These are phyloP conservation scores for Tylopilus subfusipes DNA, from an alignment of 768 basidiomycete genomes.

Conservation along the genomic window DNA sequence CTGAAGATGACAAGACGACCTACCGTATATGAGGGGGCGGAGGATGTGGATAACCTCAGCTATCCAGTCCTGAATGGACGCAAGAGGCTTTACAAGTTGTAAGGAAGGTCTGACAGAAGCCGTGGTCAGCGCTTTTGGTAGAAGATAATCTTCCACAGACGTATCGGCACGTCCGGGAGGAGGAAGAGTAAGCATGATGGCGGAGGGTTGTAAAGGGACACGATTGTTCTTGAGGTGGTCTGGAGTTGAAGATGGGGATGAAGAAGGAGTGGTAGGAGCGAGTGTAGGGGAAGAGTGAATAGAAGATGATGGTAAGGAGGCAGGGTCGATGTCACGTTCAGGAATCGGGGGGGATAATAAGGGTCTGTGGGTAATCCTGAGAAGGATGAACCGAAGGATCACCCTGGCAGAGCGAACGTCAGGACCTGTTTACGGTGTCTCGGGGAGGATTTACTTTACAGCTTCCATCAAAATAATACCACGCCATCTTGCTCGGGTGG, in stretches of 20 bases:
- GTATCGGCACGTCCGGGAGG: slow-evolving; percentile 49
- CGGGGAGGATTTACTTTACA: slow-evolving; percentile 63
- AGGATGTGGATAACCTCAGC: slow-evolving; percentile 69
- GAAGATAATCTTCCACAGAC: slow-evolving; percentile 73
- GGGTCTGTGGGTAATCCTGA: slow-evolving; percentile 75
- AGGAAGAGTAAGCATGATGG: slow-evolving; percentile 49
- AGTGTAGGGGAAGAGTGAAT: slow-evolving; percentile 57
- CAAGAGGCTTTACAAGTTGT: slow-evolving; percentile 58
- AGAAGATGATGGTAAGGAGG: slow-evolving; percentile 53
- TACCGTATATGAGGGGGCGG: slow-evolving; percentile 77
- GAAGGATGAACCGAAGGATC: slow-evolving; percentile 64
- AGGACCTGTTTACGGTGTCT: not conserved
- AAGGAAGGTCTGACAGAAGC: slow-evolving; percentile 69
- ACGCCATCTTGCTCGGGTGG: slow-evolving; percentile 66
- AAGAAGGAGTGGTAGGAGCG: slow-evolving; percentile 52
- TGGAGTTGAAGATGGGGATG: slow-evolving; percentile 61
- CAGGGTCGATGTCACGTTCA: slow-evolving; percentile 83
- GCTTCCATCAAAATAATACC: slow-evolving; percentile 73
- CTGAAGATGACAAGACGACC: slow-evolving; percentile 19
- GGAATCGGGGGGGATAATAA: slow-evolving; percentile 76
- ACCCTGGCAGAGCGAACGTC: slow-evolving; percentile 47
- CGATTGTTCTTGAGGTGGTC: slow-evolving; percentile 82
- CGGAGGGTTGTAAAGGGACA: slow-evolving; percentile 59
- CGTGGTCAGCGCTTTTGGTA: slow-evolving; percentile 77
- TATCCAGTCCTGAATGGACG: slow-evolving; percentile 68